These are phyloP conservation scores for Wakefieldia striispora DNA, from an alignment of 768 basidiomycete genomes.

Conservation along the genomic window DNA sequence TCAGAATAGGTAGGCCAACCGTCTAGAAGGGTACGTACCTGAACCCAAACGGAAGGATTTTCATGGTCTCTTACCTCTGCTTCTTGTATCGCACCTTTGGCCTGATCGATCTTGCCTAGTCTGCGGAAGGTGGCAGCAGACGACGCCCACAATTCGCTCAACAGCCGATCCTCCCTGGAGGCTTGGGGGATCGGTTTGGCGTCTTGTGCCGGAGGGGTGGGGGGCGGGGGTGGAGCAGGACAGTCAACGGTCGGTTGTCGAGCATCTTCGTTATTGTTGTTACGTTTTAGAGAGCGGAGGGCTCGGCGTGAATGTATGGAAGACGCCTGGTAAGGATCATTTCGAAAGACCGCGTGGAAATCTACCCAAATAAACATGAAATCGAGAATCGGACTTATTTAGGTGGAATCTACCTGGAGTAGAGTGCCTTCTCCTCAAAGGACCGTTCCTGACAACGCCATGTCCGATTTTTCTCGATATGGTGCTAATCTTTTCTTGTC, in stretches of 20 bases:
- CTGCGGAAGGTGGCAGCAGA: slow-evolving; percentile 92
- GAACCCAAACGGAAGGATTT: slow-evolving; percentile 92
- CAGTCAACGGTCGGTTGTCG: slow-evolving; percentile 34
- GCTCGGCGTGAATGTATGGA: slow-evolving; percentile 82
- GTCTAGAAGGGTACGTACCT: slow-evolving; percentile 49
- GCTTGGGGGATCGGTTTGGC: slow-evolving; percentile 33
- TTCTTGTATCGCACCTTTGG: slow-evolving; percentile 89
- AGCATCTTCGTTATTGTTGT: slow-evolving; percentile 32
- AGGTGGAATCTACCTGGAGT: slow-evolving; percentile 54
- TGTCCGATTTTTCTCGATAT: slow-evolving; percentile 76
- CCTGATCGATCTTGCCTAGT: slow-evolving; percentile 86
- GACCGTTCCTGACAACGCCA: slow-evolving; percentile 57
- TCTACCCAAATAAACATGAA: slow-evolving; percentile 40
- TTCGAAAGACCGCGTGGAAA: slow-evolving; percentile 63
- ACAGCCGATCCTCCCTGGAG: slow-evolving; percentile 60
- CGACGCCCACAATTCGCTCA: slow-evolving; percentile 91
- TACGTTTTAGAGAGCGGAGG: slow-evolving; percentile 46
- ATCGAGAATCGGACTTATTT: neutral
- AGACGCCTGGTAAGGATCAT: slow-evolving; percentile 65
- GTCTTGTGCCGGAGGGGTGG: slow-evolving; percentile 36
- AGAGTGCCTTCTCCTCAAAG: slow-evolving; percentile 59
- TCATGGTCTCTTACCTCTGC: slow-evolving; percentile 86
- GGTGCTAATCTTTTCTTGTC: slow-evolving; percentile 68
- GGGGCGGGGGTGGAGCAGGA: slow-evolving; percentile 34
- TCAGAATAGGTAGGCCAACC: neutral